Percentiles rank a stretch among this genome's conserved stretches.
These are phyloP conservation scores for Peronospora destructor DNA, from an alignment of 352 stramenopile genomes.

Conservation along the genomic window DNA sequence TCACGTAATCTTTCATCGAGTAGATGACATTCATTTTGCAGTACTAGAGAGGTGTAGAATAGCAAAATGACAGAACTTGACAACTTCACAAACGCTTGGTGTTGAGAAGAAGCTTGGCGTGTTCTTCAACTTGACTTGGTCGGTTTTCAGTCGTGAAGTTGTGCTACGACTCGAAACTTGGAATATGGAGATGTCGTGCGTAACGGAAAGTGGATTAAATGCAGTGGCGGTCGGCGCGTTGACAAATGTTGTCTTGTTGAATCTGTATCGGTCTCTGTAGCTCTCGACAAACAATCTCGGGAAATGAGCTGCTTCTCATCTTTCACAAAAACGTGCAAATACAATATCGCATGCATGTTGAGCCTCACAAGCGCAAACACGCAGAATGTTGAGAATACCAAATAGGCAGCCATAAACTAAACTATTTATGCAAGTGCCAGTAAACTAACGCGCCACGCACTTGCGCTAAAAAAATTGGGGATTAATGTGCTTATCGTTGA, in stretches of 20 bases:
- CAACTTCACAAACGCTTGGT: too few relatives aligned
- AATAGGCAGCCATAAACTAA: too few relatives aligned
- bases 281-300: background rate
- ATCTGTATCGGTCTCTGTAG: too few relatives aligned
- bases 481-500: too few relatives aligned
- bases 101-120: slow-evolving; percentile 14
- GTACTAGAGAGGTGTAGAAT: too few relatives aligned
- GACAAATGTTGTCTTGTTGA: background rate
- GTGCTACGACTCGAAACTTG: slow-evolving; percentile 18
- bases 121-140: slow-evolving; percentile 6
- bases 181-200: slow-evolving; percentile 5
- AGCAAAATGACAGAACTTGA: background rate
- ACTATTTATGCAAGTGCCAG: too few relatives aligned
- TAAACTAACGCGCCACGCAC: too few relatives aligned
- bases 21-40: slow-evolving; percentile 79
- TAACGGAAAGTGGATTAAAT: background rate
- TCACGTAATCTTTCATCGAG: slow-evolving; percentile 84
- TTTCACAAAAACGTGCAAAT: too few relatives aligned
- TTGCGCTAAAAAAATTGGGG: too few relatives aligned
- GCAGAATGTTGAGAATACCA: too few relatives aligned
- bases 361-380: too few relatives aligned
- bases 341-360: too few relatives aligned
- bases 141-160: slow-evolving; percentile 16
- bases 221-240: background rate
- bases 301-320: background rate